phyloP scores from a whole-genome alignment of 2,329 filamentous ascomycete genomes.

The Aspergillus texensis region DNA sequence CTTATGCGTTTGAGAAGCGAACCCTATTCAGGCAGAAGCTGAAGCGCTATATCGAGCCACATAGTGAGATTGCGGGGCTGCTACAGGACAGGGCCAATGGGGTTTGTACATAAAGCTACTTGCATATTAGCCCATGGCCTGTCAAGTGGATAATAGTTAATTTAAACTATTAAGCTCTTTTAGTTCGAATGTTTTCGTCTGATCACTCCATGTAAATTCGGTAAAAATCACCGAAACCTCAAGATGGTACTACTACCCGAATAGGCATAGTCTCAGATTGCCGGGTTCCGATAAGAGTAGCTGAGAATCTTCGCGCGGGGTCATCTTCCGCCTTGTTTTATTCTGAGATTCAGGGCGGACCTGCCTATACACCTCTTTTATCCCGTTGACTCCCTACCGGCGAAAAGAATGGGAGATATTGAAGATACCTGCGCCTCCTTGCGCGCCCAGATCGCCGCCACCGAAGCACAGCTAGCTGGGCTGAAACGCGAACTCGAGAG shows the following conservation, averaged over 20 bases:
- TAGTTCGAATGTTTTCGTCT: background rate
- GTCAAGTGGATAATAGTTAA: background rate
- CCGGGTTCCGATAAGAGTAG: background rate
- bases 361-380: background rate
- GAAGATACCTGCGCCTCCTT: constrained; percentile 36
- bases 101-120: background rate
- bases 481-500: constrained; percentile 40
- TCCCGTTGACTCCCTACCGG: background rate
- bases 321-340: background rate
- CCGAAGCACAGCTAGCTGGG: constrained; percentile 38
- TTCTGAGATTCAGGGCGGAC: background rate
- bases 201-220: background rate
- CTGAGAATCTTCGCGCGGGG: constrained; percentile 6
- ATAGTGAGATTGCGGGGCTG: constrained; percentile 45
- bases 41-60: constrained; percentile 53
- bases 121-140: background rate
- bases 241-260: background rate
- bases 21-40: constrained; percentile 53
- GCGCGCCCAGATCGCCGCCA: constrained; percentile 39
- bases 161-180: background rate
- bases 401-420: constrained; percentile 21
- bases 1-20: constrained; percentile 69
- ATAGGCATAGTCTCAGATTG: constrained; percentile 1
- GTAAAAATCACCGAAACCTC: background rate
- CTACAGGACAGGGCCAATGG: background rate